Evolutionary conservation across 1,284 basidiomycete genomes (phyloP).

Genomic region (Porogramme epimiltina): DNA sequence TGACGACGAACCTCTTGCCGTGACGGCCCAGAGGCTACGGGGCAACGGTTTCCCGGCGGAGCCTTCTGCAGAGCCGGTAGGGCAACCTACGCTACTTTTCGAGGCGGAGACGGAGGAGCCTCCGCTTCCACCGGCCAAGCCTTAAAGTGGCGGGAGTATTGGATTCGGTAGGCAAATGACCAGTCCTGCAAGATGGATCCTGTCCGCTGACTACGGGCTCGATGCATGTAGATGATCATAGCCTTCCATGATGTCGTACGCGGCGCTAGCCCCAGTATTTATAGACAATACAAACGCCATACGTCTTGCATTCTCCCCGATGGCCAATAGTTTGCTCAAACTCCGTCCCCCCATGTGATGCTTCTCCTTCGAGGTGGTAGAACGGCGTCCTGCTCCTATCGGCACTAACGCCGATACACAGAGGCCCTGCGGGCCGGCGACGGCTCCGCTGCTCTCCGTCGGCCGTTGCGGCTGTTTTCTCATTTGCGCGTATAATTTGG

Average conservation of each 20-base stretch:
- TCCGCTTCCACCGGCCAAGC: constrained; percentile 17
- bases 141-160: not conserved
- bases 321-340: too few relatives aligned
- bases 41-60: constrained; percentile 6
- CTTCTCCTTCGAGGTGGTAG: too few relatives aligned
- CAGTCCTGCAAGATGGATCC: not conserved
- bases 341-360: too few relatives aligned
- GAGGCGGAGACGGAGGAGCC: constrained; percentile 13
- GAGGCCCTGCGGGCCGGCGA: too few relatives aligned
- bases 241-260: constrained; percentile 5
- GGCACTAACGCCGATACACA: too few relatives aligned
- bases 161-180: constrained; percentile 1
- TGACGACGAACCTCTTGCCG: constrained; percentile 30
- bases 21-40: constrained; percentile 20
- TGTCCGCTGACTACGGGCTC: constrained; percentile 10
- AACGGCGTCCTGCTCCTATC: too few relatives aligned
- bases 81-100: constrained; percentile 8
- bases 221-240: not conserved
- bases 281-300: not conserved
- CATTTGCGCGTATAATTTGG: too few relatives aligned
- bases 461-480: too few relatives aligned
- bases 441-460: too few relatives aligned
- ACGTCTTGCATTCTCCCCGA: not conserved
- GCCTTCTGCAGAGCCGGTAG: not conserved
- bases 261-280: not conserved